phyloP scores from a whole-genome alignment of 495 filamentous ascomycete species.

The Xylaria cubensis region DNA sequence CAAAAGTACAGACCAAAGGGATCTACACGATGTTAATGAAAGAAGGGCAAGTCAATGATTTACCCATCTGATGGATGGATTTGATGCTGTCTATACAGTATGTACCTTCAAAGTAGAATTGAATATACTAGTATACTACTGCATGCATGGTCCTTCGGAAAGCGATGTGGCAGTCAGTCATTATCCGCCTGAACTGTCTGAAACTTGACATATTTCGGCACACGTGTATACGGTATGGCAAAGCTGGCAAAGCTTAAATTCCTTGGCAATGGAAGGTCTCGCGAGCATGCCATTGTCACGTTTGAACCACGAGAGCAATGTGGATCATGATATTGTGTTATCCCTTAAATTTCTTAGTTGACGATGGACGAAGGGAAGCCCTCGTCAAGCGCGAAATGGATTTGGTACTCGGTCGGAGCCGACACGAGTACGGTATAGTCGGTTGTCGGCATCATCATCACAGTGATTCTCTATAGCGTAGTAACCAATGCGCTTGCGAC shows the following conservation, averaged over 20 bases:
- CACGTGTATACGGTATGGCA: slow-evolving; percentile 12
- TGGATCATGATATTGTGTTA: neutral
- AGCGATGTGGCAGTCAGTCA: neutral
- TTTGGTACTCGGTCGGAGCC: neutral
- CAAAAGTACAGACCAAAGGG: neutral
- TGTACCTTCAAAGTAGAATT: neutral
- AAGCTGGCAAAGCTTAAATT: slow-evolving; percentile 3
- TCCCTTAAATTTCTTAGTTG: neutral
- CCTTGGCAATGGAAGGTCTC: neutral
- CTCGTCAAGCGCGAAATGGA: neutral
- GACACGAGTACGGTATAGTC: neutral
- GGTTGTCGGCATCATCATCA: neutral
- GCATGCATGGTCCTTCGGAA: slow-evolving; percentile 13
- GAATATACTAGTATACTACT: neutral
- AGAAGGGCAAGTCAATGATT: neutral
- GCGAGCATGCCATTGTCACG: neutral
- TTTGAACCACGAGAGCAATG: slow-evolving; percentile 9
- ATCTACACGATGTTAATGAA: neutral
- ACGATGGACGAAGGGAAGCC: neutral
- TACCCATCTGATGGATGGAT: neutral
- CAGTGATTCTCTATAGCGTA: neutral
- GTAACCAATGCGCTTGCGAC: neutral
- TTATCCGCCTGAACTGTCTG: neutral
- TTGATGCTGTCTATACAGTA: neutral
- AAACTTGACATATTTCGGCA: slow-evolving; percentile 12